Conservation (phyloP, 805 yeast genomes). For the Teunomyces pallodes region DNA sequence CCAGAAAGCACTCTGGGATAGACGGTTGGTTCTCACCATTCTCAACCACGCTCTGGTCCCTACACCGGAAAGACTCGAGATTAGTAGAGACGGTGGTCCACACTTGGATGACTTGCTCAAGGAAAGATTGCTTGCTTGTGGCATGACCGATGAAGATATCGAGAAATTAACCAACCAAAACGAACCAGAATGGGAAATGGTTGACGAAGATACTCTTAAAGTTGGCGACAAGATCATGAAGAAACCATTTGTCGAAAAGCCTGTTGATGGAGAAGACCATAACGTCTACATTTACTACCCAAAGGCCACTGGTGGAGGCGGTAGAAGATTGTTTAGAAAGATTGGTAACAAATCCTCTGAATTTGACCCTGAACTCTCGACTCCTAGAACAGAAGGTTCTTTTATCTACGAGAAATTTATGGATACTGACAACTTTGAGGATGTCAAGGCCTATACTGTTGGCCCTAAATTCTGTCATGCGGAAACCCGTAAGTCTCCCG, state of each 20-base stretch:
- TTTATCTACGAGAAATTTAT: constrained; percentile 90
- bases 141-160: constrained; percentile 45
- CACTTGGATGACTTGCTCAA: constrained; percentile 58
- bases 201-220: constrained; percentile 71
- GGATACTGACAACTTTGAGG: constrained; percentile 98
- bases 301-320: constrained; percentile 92
- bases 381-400: constrained; percentile 86
- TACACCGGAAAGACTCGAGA: constrained; percentile 84
- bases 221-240: constrained; percentile 69
- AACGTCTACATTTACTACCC: constrained; percentile 92
- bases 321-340: constrained; percentile 87
- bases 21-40: constrained; percentile 79
- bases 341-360: constrained; percentile 97
- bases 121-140: constrained; percentile 44
- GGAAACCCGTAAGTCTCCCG: constrained; percentile 97
- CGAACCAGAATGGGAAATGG: constrained; percentile 85
- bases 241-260: constrained; percentile 97
- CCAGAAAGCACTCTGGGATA: constrained; percentile 97
- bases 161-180: constrained; percentile 59
- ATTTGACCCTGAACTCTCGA: constrained; percentile 74
- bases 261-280: constrained; percentile 98
- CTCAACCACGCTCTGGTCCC: constrained; percentile 82
- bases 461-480: constrained; percentile 93
- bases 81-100: constrained; percentile 97
- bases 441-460: constrained; percentile 97